Conservation (phyloP, 2,329 filamentous ascomycete species). For the Uncinocarpus reesii region DNA sequence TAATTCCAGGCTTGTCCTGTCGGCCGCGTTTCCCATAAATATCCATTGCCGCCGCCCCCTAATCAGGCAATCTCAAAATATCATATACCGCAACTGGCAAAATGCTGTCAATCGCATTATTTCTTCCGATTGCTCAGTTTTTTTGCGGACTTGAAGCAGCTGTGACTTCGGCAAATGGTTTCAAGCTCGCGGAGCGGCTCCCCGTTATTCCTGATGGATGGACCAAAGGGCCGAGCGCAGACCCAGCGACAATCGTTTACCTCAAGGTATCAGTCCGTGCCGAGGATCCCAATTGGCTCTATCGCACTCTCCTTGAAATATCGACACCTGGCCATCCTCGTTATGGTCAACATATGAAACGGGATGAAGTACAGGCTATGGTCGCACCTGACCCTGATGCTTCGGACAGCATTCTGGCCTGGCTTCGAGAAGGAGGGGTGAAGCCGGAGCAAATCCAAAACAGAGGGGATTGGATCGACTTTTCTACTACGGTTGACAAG, state of each 20-base stretch:
- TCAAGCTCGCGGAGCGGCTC: constrained; percentile 16
- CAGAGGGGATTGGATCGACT: constrained; percentile 52
- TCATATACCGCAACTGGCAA: too few relatives aligned
- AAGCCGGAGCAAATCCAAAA: constrained; percentile 38
- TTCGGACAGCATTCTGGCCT: constrained; percentile 42
- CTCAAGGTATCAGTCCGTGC: constrained; percentile 44
- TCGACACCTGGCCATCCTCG: constrained; percentile 49
- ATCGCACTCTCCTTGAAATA: constrained; percentile 50
- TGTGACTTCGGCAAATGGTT: constrained; percentile 1
- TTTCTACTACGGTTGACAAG: constrained; percentile 25
- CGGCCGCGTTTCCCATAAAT: too few relatives aligned
- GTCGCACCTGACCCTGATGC: constrained; percentile 44
- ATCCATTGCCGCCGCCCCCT: too few relatives aligned
- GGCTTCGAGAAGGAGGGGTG: constrained; percentile 47
- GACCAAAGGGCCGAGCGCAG: constrained; percentile 22
- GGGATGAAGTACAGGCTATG: constrained; percentile 47
- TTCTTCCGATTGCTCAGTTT: constrained; percentile 6
- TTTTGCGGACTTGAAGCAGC: constrained; percentile 5
- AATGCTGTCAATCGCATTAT: constrained; percentile 5
- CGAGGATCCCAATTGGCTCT: constrained; percentile 43
- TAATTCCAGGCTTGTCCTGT: too few relatives aligned
- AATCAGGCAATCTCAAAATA: too few relatives aligned
- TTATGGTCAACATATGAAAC: constrained; percentile 54
- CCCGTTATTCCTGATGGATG: constrained; percentile 27
- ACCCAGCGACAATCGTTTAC: constrained; percentile 34